Conservation (phyloP, 768 basidiomycete genomes). For the Suillus luteus region DNA sequence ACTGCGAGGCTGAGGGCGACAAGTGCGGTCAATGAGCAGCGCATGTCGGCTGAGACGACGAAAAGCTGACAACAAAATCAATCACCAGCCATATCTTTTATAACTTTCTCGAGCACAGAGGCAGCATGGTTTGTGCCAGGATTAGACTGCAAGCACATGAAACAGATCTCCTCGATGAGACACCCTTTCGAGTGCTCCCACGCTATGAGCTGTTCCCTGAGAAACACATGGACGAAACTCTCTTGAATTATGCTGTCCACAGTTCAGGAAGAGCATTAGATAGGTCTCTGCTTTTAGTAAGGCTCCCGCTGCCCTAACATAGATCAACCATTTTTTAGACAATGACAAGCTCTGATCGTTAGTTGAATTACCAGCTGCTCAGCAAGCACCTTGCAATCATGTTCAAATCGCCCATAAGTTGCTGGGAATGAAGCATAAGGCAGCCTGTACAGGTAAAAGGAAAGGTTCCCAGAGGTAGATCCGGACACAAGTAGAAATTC, state of each 20-base stretch:
- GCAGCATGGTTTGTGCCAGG: constrained; percentile 17
- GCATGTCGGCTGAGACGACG: background rate
- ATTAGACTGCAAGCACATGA: constrained; percentile 42
- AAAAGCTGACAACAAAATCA: background rate
- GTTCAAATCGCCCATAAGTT: background rate
- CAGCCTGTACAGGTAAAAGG: background rate
- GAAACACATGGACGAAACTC: background rate
- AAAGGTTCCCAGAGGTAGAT: background rate
- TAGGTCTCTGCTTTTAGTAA: background rate
- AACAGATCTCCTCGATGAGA: constrained; percentile 50
- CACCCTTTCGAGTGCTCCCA: constrained; percentile 14
- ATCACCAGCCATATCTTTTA: constrained; percentile 15
- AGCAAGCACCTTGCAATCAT: background rate
- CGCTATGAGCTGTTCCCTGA: constrained; percentile 4
- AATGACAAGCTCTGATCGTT: background rate
- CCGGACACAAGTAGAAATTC: background rate
- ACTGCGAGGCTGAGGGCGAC: constrained; percentile 22
- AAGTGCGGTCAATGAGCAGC: constrained; percentile 21
- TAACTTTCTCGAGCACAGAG: background rate
- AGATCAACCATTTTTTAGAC: background rate
- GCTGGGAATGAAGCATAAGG: background rate
- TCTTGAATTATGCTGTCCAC: background rate
- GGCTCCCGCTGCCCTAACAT: background rate
- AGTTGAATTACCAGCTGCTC: background rate
- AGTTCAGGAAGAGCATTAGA: background rate